Base-by-base conservation (phyloP, 2,329 filamentous ascomycete species). In the Colletotrichum melonis region DNA sequence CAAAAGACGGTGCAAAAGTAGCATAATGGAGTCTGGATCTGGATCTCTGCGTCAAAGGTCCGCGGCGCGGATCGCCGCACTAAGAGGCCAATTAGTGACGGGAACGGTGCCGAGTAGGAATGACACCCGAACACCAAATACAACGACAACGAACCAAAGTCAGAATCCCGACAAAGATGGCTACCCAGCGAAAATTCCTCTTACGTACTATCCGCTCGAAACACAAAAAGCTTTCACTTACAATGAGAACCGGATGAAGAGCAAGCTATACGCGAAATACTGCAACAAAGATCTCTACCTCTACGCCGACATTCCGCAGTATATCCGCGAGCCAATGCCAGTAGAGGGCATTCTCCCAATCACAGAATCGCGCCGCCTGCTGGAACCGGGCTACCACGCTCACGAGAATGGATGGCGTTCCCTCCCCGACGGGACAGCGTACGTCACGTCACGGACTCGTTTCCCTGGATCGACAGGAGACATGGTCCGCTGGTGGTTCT, bases 401-500 rank as follows among this genome's bases (percentile, higher is more conserved):
- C 49, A 70, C 35, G 70, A 73, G 35, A 70, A 73, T 19, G 70
- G 70, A 35, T 73, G 70, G 70, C 28, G 67, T 1, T 62, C 67
- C 11, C 67, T 70, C 8, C 22, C 70, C 4, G 70, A 73, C 19
- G 70, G 70, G 5, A 70, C 67, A 14, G 70, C 52, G 26, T 73
- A 65, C 28, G 70, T 73, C 42, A 42, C 70, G 22, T 70, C 70
- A 9, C 67, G 70, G 5, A 73, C 70, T 12, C 70, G 70, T 14
- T 73, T 73, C 67, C 70, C 70, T 2, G 60, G 56, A n/a, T 35
- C 60, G 56, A 73, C 70, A 6, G 70, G 70, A 49, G 70, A 70
- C 26, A 73, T 73, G 70, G 24, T 73, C 26, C 70, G 67, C 26
- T 73, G 70, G 70, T 73, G 70, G 70, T 73, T 73, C 16, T 73